A percentile compares a stretch with the other conserved stretches of the same genome.
These are phyloP conservation scores for Pichia sp. DNA, from an alignment of 1,139 yeast genomes.

Conservation along the genomic window DNA sequence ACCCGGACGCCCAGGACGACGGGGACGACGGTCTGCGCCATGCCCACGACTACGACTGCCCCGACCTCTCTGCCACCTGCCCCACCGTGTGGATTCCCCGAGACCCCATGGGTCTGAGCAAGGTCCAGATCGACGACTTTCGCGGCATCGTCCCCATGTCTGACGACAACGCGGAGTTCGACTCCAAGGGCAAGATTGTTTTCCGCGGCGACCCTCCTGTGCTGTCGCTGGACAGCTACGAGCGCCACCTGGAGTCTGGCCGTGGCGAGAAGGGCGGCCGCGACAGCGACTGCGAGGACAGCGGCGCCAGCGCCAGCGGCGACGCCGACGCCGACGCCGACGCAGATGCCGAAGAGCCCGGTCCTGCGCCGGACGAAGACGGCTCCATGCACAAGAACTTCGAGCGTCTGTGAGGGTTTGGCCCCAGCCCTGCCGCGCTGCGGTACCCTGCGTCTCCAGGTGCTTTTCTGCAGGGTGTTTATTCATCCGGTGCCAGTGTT, in stretches of 20 bases:
- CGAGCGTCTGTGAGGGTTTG: no score
- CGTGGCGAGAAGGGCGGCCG: neutral
- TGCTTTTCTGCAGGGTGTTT: no score
- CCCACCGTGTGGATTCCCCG: conserved; percentile 68
- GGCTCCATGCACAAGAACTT: no score
- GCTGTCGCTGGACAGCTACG: neutral
- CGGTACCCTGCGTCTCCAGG: no score
- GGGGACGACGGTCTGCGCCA: conserved; percentile 38
- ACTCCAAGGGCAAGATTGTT: conserved; percentile 50
- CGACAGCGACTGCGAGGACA: no score
- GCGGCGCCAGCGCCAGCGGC: no score
- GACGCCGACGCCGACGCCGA: no score
- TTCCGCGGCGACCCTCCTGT: conserved; percentile 66
- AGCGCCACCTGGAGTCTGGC: neutral
- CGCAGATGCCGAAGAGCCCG: no score
- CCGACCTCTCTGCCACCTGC: conserved; percentile 55
- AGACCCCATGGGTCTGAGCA: conserved; percentile 67
- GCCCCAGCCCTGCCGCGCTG: no score
- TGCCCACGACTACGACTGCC: conserved; percentile 61
- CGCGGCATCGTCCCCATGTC: conserved; percentile 51
- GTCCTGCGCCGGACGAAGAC: no score
- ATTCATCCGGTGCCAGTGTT: no score
- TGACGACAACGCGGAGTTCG: conserved; percentile 53
- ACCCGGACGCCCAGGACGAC: conserved; percentile 38
- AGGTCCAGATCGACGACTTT: conserved; percentile 56